These are phyloP conservation scores for Ophiocordyceps camponoti-rufipedis DNA, from an alignment of 2,329 filamentous ascomycete genomes.

Conservation along the genomic window DNA sequence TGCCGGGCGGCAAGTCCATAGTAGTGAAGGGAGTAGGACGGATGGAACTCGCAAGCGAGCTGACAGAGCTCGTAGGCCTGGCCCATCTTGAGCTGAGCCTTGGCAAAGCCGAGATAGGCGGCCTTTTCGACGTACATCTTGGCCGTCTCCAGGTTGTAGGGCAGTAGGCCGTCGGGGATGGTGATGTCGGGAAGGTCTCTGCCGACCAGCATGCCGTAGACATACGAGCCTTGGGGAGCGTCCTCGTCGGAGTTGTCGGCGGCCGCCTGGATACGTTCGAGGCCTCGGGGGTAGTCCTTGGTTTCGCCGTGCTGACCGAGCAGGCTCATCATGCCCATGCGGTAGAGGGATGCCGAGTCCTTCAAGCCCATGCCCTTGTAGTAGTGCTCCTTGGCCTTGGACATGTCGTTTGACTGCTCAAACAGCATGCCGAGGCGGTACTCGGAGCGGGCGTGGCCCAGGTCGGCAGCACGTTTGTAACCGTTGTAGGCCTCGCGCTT, in stretches of 20 bases:
- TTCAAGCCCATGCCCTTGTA: conserved; percentile 58
- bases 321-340: conserved; percentile 93
- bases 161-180: conserved; percentile 52
- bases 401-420: conserved; percentile 82
- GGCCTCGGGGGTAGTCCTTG: conserved; percentile 59
- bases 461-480: conserved; percentile 71
- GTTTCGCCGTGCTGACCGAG: conserved; percentile 82
- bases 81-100: conserved; percentile 94
- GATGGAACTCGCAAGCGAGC: conserved; percentile 86
- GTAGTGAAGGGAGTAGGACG: conserved; percentile 83
- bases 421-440: conserved; percentile 98
- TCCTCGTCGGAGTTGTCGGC: conserved; percentile 88
- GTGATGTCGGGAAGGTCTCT: conserved; percentile 81
- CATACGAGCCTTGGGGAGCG: conserved; percentile 86
- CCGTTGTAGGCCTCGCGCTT: conserved; percentile 86
- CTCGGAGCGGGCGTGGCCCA: conserved; percentile 74
- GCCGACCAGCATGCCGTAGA: conserved; percentile 86
- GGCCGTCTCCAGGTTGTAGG: conserved; percentile 53
- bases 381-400: conserved; percentile 85
- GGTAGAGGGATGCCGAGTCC: conserved; percentile 74
- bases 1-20: conserved; percentile 85
- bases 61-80: conserved; percentile 89
- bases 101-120: conserved; percentile 86
- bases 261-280: conserved; percentile 68
- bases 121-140: conserved; percentile 90